These are phyloP conservation scores for Cyberlindnera maclurae DNA, from an alignment of 805 yeast genomes.

Conservation along the genomic window DNA sequence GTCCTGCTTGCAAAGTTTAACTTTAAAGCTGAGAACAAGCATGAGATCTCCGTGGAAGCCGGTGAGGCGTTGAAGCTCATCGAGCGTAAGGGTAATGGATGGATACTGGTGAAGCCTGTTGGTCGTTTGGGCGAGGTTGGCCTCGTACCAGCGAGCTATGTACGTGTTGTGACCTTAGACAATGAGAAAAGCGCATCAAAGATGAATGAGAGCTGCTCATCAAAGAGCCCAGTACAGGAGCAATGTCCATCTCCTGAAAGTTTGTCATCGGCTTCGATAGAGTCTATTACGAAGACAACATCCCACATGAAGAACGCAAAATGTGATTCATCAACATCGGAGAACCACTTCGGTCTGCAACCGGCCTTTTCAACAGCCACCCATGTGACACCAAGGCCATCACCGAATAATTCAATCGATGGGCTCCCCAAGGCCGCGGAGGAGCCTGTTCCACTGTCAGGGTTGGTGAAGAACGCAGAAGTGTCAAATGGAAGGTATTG, in stretches of 20 bases:
- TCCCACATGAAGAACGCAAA: background rate
- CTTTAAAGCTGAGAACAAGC: constrained; percentile 35
- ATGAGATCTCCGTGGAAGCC: constrained; percentile 38
- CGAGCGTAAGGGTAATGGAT: constrained; percentile 42
- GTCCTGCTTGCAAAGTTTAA: constrained; percentile 40
- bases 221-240: constrained; percentile 4
- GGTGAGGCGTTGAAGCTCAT: constrained; percentile 49
- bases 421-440: background rate
- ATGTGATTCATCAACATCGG: background rate
- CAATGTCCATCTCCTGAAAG: background rate
- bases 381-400: constrained; percentile 1
- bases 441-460: constrained; percentile 23
- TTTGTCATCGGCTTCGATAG: no score
- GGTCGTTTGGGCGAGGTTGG: constrained; percentile 40
- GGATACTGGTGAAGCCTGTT: constrained; percentile 51
- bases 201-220: constrained; percentile 20
- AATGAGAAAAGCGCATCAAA: background rate
- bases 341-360: constrained; percentile 9
- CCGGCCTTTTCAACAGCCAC: constrained; percentile 2
- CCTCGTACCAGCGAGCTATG: constrained; percentile 44
- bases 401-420: background rate
- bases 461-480: constrained; percentile 34
- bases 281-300: background rate
- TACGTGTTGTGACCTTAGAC: constrained; percentile 34
- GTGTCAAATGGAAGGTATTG: constrained; percentile 39